Base-by-base conservation (phyloP, 2,329 filamentous ascomycete genomes). In the Sordariomycetes sp. region DNA sequence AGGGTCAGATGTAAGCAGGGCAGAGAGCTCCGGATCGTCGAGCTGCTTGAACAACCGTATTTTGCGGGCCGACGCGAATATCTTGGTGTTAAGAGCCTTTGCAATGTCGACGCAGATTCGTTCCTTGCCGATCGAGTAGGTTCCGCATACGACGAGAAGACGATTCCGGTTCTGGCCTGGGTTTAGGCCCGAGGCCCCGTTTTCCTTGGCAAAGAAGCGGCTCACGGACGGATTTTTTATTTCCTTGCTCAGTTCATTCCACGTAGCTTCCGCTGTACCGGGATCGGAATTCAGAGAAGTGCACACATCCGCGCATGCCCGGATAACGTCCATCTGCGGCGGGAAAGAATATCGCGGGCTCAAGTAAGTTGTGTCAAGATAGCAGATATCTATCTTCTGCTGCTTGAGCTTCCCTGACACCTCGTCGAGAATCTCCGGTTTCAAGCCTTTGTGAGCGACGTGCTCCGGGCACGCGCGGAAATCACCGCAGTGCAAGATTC, bases 91-190 rank as follows among this genome's bases (percentile, higher is more conserved):
- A 2, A 99, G 78, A 0, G 92, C 92, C 65, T 87, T 83, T 3
- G 94, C 94, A 62, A 99, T 96, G 51, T 90, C 92, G 35, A 96
- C 79, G 69, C 93, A 97, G 63, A 99, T 92, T 48, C 92, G 87
- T 71, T 99, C 94, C 73, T 99, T 99, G 67, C 94, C 94, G 66
- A 99, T 99, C 65, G 89, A 95, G 73, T 99, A 99, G 0, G 94
- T 99, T 52, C 94, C 94, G 61, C 96, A 95, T 7, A 99, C 83
- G 5, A 99, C 89, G 0, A 99, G 80, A 2, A 99, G 79, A 4
- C 90, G 86, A 53, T 89, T 85, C 53, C 78, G 77, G 34, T 28
- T 8, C 6, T 6, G 46, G 3, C 16, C 34, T 20, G 65, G 62
- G 67, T 62, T 62, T 65, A 62, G 12, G 62, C 62, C 16, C 54